Evolutionary conservation across 768 basidiomycete genomes (phyloP), one percentile per base, ranked within the genome.

Genomic region (Boletus sp.): DNA sequence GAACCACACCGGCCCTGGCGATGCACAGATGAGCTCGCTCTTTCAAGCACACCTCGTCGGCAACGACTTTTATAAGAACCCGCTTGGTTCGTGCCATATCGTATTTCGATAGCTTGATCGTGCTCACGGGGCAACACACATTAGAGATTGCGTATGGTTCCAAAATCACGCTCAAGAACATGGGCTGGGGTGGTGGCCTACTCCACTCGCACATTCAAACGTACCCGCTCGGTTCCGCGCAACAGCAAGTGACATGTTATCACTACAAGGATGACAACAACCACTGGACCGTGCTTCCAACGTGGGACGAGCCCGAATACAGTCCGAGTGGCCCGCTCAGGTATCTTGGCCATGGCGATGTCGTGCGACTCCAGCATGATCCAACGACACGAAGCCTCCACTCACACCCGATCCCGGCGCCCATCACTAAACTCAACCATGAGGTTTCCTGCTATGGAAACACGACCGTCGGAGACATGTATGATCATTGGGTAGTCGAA

Each of bases 241-340:
- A 98, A 69, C 97, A 98, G 66, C 97, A 99, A 73, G 86, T 98
- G 4, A 98, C 97, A 0, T 99, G 97, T 73, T 99, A 98, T 71
- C 97, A 99, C 76, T 98, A 99, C 83, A 98, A 97, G 76, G 97
- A 98, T 68, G 85, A 87, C 47, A 99, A 99, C 80, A 99, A 99
- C 76, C 80, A 98, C 45, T 98, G 93, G 90, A 65, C 76, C 17
- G 69, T 98, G 61, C 77, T 87, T 2, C 94, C 93, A 7, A 78
- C 77, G 1, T 98, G 96, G 97, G 83, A 89, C 35, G 84, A 89
- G 57, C 77, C 83, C 0, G 67, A 72, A 1, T 83, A 88, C 66
- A 80, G 92, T 64, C 83, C 83, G 5, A 81, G 89, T 50, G 84
- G 80, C 50, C 76, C 76, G 17, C 73, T 98, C 51, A 78, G 78